Conservation (phyloP, 768 basidiomycete species). For the Lactarius evosmus region DNA sequence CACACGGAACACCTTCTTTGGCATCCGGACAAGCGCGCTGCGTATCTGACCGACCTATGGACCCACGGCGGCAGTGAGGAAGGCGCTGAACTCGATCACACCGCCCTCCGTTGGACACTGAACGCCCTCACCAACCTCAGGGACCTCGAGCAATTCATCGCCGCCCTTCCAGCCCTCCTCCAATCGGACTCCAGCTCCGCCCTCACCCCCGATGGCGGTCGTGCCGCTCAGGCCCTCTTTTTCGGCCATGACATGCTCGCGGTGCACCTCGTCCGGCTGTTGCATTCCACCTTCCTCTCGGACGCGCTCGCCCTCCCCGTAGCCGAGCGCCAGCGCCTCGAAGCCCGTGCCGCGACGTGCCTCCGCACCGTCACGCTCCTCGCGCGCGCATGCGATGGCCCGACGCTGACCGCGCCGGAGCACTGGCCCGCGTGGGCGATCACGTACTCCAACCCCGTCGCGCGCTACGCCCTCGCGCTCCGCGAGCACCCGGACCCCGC, state of each 20-base stretch:
- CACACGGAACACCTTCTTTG: neutral
- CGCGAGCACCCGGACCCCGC: neutral
- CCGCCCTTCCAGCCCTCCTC: slow-evolving; percentile 11
- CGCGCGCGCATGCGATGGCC: slow-evolving; percentile 8
- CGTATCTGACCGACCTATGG: slow-evolving; percentile 11
- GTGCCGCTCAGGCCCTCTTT: slow-evolving; percentile 11
- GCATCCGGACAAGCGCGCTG: slow-evolving; percentile 1
- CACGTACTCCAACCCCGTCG: slow-evolving; percentile 12
- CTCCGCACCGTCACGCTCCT: slow-evolving; percentile 11
- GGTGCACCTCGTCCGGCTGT: slow-evolving; percentile 2
- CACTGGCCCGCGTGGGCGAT: slow-evolving; percentile 13
- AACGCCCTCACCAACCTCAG: slow-evolving; percentile 9
- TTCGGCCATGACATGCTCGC: slow-evolving; percentile 19
- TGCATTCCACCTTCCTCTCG: slow-evolving; percentile 12
- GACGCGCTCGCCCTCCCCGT: neutral
- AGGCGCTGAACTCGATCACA: slow-evolving; percentile 18
- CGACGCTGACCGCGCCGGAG: neutral
- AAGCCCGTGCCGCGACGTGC: slow-evolving; percentile 8
- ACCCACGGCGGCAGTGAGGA: neutral
- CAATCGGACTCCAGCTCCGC: slow-evolving; percentile 6
- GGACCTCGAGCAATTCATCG: slow-evolving; percentile 17
- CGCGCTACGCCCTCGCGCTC: slow-evolving; percentile 8
- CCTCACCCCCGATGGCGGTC: neutral
- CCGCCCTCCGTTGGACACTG: slow-evolving; percentile 22
- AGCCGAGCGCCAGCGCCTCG: slow-evolving; percentile 9